Conservation (phyloP, 306 rosid genomes). For the Morella rubra region DNA sequence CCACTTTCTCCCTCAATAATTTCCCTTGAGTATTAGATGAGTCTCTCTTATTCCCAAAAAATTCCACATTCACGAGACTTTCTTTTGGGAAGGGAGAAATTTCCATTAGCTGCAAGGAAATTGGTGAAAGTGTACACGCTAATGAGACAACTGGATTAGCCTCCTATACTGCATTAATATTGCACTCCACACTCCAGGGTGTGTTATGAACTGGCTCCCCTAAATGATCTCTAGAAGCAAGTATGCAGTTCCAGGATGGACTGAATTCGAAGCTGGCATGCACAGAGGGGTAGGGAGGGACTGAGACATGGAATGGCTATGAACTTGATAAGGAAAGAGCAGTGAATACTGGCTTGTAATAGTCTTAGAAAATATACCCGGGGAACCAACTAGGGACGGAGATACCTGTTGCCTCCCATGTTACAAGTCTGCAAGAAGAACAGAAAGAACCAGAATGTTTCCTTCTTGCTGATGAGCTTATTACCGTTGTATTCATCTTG, state of each 20-base stretch:
- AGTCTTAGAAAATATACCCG: not conserved
- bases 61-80: not conserved
- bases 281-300: not conserved
- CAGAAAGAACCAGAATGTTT: not conserved
- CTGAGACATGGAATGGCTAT: not conserved
- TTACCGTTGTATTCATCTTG: not conserved
- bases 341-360: not conserved
- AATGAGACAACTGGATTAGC: not conserved
- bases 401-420: not conserved
- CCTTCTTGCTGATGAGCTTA: not conserved
- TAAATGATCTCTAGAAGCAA: not conserved
- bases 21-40: not conserved
- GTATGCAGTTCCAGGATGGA: not conserved
- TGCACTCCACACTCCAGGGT: not conserved
- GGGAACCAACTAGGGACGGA: not conserved
- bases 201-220: not conserved
- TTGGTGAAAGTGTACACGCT: not conserved
- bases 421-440: not conserved
- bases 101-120: not conserved
- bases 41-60: not conserved
- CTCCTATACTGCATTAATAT: not conserved
- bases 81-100: not conserved
- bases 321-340: not conserved
- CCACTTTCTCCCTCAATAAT: not conserved
- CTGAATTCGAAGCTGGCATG: not conserved